A percentile compares a stretch with the other conserved stretches of the same genome.
Conservation (phyloP, 2,329 filamentous ascomycete genomes). For the Fusarium proliferatum region DNA sequence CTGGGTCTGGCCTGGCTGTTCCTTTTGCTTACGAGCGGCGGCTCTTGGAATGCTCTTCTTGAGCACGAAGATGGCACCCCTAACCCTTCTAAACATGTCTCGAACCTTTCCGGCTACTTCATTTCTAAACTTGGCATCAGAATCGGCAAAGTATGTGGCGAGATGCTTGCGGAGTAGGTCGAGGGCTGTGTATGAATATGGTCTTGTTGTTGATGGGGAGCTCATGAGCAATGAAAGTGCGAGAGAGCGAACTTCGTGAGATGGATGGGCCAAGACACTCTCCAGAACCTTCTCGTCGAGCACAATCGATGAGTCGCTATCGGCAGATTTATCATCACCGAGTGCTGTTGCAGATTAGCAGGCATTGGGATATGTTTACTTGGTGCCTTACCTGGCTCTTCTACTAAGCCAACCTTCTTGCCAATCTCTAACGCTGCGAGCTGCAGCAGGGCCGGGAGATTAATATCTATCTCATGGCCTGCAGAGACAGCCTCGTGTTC, state of each 20-base stretch:
- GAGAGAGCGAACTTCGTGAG: slow-evolving; percentile 77
- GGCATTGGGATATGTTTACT: neutral
- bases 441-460: slow-evolving; percentile 68
- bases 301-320: slow-evolving; percentile 46
- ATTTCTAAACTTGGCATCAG: slow-evolving; percentile 86
- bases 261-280: slow-evolving; percentile 64
- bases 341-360: slow-evolving; percentile 46
- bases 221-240: slow-evolving; percentile 83
- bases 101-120: slow-evolving; percentile 81
- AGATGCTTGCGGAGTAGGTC: slow-evolving; percentile 73
- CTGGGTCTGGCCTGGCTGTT: slow-evolving; percentile 24
- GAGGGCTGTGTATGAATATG: slow-evolving; percentile 73
- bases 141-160: slow-evolving; percentile 80
- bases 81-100: slow-evolving; percentile 80
- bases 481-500: slow-evolving; percentile 59
- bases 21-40: slow-evolving; percentile 51
- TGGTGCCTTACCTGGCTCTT: slow-evolving; percentile 67
- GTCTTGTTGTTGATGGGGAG: slow-evolving; percentile 78
- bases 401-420: slow-evolving; percentile 76
- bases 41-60: slow-evolving; percentile 56
- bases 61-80: slow-evolving; percentile 71
- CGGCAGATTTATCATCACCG: slow-evolving; percentile 27
- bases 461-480: slow-evolving; percentile 58
- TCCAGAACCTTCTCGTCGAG: slow-evolving; percentile 60
- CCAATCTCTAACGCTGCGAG: slow-evolving; percentile 76